Evolutionary conservation across 331 rosid genomes (phyloP).

Genomic region (Cydonia oblonga): DNA sequence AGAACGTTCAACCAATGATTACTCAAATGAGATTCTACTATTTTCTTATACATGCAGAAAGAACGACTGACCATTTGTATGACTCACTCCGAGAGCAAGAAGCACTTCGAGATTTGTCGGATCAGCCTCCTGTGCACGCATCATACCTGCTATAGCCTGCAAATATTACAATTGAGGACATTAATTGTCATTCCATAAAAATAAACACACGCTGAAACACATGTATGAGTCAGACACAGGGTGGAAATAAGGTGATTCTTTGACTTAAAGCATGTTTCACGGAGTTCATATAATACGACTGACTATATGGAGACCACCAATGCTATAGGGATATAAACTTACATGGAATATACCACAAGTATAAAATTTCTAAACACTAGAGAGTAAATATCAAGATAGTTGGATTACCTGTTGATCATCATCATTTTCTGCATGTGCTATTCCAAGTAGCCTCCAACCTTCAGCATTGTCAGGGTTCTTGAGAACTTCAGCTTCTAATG

Average conservation of each 20-base stretch:
- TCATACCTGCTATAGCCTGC: constrained; percentile 99
- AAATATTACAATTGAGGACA: constrained; percentile 8
- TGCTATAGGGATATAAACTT: neutral
- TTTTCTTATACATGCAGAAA: neutral
- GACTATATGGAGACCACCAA: neutral
- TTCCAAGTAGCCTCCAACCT: constrained; percentile 98
- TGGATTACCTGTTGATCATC: constrained; percentile 88
- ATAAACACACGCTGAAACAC: neutral
- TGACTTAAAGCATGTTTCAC: neutral
- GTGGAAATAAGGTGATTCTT: neutral
- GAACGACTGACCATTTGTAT: constrained; percentile 79
- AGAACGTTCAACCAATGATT: neutral
- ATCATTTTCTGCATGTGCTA: constrained; percentile 97
- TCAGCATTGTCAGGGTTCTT: constrained; percentile 92
- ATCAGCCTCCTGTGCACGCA: constrained; percentile 95
- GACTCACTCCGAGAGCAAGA: constrained; percentile 99
- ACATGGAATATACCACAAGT: neutral
- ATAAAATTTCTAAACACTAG: neutral
- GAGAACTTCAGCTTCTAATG: constrained; percentile 96
- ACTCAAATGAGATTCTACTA: neutral
- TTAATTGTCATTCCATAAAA: neutral
- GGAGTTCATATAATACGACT: no score
- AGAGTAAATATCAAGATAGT: constrained; percentile 5
- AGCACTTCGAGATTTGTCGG: constrained; percentile 95
- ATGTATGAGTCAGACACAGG: neutral